These are phyloP conservation scores for Saccharomyces hybrid DNA, from an alignment of 1,139 yeast genomes.

Conservation along the genomic window DNA sequence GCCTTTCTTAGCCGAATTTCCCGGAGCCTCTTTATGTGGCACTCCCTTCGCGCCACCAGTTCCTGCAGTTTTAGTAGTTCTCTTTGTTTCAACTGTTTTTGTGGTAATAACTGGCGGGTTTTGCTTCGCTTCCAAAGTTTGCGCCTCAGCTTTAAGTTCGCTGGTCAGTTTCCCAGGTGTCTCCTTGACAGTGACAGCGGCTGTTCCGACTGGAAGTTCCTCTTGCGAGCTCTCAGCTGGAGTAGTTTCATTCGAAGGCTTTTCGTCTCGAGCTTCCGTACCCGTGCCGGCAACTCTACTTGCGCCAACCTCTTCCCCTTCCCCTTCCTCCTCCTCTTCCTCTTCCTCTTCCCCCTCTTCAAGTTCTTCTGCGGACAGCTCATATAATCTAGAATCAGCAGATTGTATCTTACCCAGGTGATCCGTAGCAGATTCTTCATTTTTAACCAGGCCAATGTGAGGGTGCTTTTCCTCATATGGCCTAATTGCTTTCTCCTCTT, in stretches of 20 bases:
- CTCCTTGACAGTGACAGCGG: neutral
- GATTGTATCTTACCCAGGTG: neutral
- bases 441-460: neutral
- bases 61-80: neutral
- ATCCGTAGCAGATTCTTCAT: neutral
- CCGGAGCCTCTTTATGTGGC: neutral
- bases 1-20: neutral
- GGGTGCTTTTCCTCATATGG: neutral
- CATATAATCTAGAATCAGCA: neutral
- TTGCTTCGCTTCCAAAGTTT: neutral
- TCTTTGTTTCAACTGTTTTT: neutral
- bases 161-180: neutral
- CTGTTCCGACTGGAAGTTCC: neutral
- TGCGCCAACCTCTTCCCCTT: too few relatives aligned
- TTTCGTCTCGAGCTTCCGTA: neutral
- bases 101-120: neutral
- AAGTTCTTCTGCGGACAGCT: neutral
- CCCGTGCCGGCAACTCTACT: neutral
- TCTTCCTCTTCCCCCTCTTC: conserved; percentile 2
- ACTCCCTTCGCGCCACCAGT: neutral
- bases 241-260: neutral
- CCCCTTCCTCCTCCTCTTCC: neutral
- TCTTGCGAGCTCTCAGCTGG: neutral
- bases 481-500: neutral
- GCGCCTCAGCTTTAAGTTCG: neutral